Conservation (phyloP, 495 filamentous ascomycete genomes). For the Cudoniella acicularis region DNA sequence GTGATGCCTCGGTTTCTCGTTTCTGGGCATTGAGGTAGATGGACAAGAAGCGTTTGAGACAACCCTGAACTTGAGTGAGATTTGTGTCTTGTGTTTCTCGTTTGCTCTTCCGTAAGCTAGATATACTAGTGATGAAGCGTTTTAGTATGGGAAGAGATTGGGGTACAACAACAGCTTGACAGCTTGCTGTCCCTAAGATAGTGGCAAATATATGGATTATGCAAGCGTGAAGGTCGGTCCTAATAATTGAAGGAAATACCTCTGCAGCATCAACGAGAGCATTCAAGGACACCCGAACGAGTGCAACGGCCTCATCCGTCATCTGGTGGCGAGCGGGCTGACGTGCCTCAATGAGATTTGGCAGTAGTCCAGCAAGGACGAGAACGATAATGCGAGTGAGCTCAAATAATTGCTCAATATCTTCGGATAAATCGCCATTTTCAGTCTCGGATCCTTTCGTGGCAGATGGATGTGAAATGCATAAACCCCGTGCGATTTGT, state of each 20-base stretch:
- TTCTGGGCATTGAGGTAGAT: conserved; percentile 82
- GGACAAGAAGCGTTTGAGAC: conserved; percentile 71
- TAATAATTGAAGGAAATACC: conserved; percentile 94
- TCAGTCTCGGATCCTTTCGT: conserved; percentile 61
- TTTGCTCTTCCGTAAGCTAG: conserved; percentile 34
- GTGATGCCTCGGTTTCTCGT: conserved; percentile 71
- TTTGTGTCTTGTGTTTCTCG: conserved; percentile 23
- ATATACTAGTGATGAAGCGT: conserved; percentile 77
- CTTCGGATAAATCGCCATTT: conserved; percentile 78
- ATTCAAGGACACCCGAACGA: conserved; percentile 76
- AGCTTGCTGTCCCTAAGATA: conserved; percentile 80
- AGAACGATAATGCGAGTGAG: conserved; percentile 92
- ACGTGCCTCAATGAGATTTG: conserved; percentile 76
- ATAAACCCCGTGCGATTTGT: conserved; percentile 85
- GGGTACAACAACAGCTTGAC: conserved; percentile 84
- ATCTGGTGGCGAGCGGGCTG: conserved; percentile 66
- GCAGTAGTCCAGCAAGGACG: conserved; percentile 80
- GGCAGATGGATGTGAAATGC: conserved; percentile 85
- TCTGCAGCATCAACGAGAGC: conserved; percentile 90
- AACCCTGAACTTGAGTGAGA: conserved; percentile 58
- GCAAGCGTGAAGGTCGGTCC: conserved; percentile 92
- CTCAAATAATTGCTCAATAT: conserved; percentile 98
- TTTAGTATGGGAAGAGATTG: conserved; percentile 89
- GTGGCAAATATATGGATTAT: conserved; percentile 95
- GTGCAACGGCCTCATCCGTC: conserved; percentile 75